Conservation (phyloP, 179 eudicot species). For the Dionaea muscipula region DNA sequence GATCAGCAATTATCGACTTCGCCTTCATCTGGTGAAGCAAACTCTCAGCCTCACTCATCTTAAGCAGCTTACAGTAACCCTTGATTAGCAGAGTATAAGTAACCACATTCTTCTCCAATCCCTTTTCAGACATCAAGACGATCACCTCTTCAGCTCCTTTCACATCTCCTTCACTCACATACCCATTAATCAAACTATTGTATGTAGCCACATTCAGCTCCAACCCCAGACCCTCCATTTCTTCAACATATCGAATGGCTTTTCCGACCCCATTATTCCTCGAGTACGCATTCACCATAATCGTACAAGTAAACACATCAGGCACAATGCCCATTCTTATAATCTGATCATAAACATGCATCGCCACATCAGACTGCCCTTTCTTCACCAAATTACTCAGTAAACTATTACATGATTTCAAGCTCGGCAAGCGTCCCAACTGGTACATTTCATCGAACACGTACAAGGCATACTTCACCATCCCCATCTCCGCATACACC, state of each 20-base stretch:
- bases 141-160: conserved; percentile 44
- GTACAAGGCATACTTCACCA: conserved; percentile 39
- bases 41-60: conserved; percentile 57
- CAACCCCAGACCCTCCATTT: conserved; percentile 45
- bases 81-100: conserved; percentile 54
- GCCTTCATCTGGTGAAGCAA: conserved; percentile 43
- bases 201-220: conserved; percentile 53
- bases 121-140: conserved; percentile 40
- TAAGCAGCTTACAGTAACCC: conserved; percentile 43
- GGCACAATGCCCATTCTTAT: conserved; percentile 35
- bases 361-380: conserved; percentile 26
- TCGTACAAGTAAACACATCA: conserved; percentile 53
- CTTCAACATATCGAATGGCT: conserved; percentile 36
- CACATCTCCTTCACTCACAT: conserved; percentile 41
- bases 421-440: conserved; percentile 47
- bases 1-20: conserved; percentile 29
- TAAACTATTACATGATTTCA: conserved; percentile 65
- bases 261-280: conserved; percentile 36
- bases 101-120: conserved; percentile 33
- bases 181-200: conserved; percentile 71
- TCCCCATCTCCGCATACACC: conserved; percentile 48
- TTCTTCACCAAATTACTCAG: conserved; percentile 51
- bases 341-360: conserved; percentile 60
- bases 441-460: conserved; percentile 77
- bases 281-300: conserved; percentile 69